Base-by-base conservation (phyloP, 495 filamentous ascomycete genomes). In the Ascobolus immersus region DNA sequence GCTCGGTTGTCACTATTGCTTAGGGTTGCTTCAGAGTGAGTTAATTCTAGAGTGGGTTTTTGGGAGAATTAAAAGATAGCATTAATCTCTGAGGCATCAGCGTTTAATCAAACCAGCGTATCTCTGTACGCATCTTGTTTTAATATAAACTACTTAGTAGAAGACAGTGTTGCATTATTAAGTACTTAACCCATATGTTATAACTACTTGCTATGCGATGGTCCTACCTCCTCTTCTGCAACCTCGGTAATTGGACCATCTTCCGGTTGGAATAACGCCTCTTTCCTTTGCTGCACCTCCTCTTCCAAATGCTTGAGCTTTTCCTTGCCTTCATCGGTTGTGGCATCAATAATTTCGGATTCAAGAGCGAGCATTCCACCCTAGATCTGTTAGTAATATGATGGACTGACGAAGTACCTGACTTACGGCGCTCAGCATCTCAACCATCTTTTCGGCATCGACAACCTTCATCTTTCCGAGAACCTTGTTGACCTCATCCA, bases 401-500 rank as follows among this genome's bases (percentile, higher is more conserved):
- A 21, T 9, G 31, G 17, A 36, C n/a, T 13, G 15, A 27, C n/a
- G 12, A n/a, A 35, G 34, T 10, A 31, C 2, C 10, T 31, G 10
- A 49, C 57, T 52, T 44, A 71, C 67, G 55, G 92, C 64, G 14
- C 82, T 69, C 32, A 96, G 55, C 47, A 76, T 65, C 41, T 66
- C 75, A 28, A 96, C 81, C 14, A 94, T 51, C 44, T 79, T 74
- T 55, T 96, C 89, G 0, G 89, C 86, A 38, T 93, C 84, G 25
- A 74, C 72, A 0, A 94, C 79, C 37, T 67, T 73, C 82, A 96
- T 78, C 49, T 76, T 76, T 15, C 78, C 86, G 39, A 96, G 59
- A 7, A 91, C 86, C 57, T 89, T 82, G 55, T 96, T 96, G 28
- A 96, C 82, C 52, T 82, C 72, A 36, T 93, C 86, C 44, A 96